Evolutionary conservation across 2,329 filamentous ascomycete genomes (phyloP), one percentile per base, ranked within the genome.

Genomic region (Xenoacremonium recifei): DNA sequence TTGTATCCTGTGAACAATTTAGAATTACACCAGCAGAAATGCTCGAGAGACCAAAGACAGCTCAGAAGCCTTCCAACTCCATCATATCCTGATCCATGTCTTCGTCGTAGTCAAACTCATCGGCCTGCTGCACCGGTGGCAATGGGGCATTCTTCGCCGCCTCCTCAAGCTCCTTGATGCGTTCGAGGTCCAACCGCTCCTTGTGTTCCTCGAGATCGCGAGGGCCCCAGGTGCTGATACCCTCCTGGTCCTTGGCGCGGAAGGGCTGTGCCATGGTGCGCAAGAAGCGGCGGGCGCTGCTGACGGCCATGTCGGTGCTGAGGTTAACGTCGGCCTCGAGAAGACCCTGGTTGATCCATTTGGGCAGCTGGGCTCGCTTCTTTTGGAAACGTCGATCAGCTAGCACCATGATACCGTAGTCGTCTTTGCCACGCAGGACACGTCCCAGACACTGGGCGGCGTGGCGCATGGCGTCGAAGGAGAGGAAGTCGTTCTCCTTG

Each of bases 321-420:
- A 99, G 74, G 55, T 96, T 96, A 10, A 85, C 84, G 53, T 96
- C 90, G 17, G 85, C 84, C 37, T 96, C 90, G 21, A 87, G 73
- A 46, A 99, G 76, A 3, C 87, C 90, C 61, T 95, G 87, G 49
- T 85, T 87, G 60, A 99, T 99, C 93, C 93, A 99, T 63, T 96
- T 96, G 10, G 93, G 93, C 20, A 99, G 74, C 67, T 99, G 95
- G 3, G 68, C 76, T 27, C 90, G 78, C 69, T 97, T 97, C 71
- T 93, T 95, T 62, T 89, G 85, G 66, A 96, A 99, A 15, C 93
- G 82, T 31, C 89, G 84, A 64, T 99, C 93, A 3, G 95, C 93
- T 20, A 99, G 76, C 4, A 99, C 92, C 93, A 99, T 99, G 72
- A 99, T 89, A n/a, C 93, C 93, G 65, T 99, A 99, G 66, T 99